These are phyloP conservation scores for Deinandra increscens DNA, from an alignment of 129 eudicot species.

Conservation along the genomic window DNA sequence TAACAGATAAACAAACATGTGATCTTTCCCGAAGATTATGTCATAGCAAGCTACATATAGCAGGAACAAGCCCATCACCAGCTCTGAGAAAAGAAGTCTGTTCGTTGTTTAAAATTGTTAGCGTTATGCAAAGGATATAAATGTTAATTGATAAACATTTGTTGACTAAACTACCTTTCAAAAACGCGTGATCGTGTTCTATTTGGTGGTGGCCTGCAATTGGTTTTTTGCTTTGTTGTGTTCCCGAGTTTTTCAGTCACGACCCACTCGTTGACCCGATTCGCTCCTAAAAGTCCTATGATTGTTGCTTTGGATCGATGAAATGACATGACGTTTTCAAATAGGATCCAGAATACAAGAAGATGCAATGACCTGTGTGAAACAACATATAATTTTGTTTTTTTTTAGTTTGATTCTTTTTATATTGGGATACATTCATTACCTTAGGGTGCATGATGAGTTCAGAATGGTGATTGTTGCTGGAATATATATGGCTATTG, in stretches of 20 bases:
- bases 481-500: constrained; percentile 66
- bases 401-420: background rate
- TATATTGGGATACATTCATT: constrained; percentile 21
- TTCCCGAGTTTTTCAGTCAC: constrained; percentile 85
- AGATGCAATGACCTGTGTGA: constrained; percentile 64
- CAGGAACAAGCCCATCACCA: constrained; percentile 59
- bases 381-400: constrained; percentile 14
- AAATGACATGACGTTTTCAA: constrained; percentile 93
- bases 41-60: constrained; percentile 55
- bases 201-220: constrained; percentile 34
- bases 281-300: constrained; percentile 78
- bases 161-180: constrained; percentile 46
- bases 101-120: constrained; percentile 14
- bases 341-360: constrained; percentile 83
- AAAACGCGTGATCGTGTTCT: constrained; percentile 42
- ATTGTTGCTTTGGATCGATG: constrained; percentile 85
- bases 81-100: constrained; percentile 69
- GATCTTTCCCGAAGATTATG: constrained; percentile 53
- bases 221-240: constrained; percentile 43
- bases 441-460: constrained; percentile 67
- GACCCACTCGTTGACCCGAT: constrained; percentile 83
- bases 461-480: constrained; percentile 71
- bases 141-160: background rate
- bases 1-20: constrained; percentile 60
- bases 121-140: constrained; percentile 6